Base-by-base conservation (phyloP, 1,284 basidiomycete species). In the Trichosporon coremiiforme region DNA sequence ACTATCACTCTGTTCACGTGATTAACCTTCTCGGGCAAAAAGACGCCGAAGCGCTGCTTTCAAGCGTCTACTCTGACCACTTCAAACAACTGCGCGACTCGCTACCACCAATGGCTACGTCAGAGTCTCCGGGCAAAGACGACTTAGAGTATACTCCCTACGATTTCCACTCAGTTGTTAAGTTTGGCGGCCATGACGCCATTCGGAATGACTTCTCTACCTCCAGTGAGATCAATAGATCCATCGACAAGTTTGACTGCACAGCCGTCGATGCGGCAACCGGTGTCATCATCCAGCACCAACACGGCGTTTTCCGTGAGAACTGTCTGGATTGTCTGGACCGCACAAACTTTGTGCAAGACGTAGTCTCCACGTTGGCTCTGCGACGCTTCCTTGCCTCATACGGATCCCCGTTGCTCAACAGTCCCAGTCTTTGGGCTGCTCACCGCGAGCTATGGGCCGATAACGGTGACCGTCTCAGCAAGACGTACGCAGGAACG, bases 291-390 rank as follows among this genome's bases (percentile, higher is more conserved):
- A 88, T 98, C 45, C 91, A 90, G 31, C 86, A 89, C 69, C 97
- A 99, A 80, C 89, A 88, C 67, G 97, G 97, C 4, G 88, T 94
- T 9, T 98, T 99, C 82, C 87, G 97, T 66, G 92, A 91, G 15
- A 99, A 99, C 79, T 99, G 96, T 80, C 85, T 99, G 64, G 96
- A 98, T 81, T 98, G 95, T 81, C 85, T 98, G 72, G 96, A 98
- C 80, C 90, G 97, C 47, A 99, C 97, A n/a, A 99, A 99, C 80
- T 97, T 97, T 74, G 89, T 98, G 0, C 92, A 98, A 83, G 95
- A 98, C 77, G 92, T 96, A 71, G 85, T 97, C 53, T 95, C 93
- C 1, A 88, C 90, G 5, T 87, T 87, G 36, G 88, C 89, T 0
- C 85, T 96, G 10, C 90, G 93, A 74, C 69, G 77, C 29, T 85